Base-by-base conservation (phyloP, 1,139 yeast genomes). In the Saccharomyces uvarum region DNA sequence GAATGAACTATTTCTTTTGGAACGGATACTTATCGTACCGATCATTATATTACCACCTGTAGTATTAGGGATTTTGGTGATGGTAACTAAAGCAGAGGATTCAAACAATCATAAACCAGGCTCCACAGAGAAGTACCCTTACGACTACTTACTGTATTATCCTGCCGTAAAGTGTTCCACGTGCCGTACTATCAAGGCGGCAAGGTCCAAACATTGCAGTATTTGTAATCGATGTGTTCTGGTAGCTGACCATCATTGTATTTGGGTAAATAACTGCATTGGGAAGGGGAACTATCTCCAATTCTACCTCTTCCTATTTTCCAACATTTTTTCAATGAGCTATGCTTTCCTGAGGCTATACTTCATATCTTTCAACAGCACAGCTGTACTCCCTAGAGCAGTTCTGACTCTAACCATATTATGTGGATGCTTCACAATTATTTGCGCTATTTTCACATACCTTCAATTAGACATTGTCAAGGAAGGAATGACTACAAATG, bases 251-350 rank as follows among this genome's bases (percentile, higher is more conserved):
- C 99, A 93, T 67, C 98, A 93, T 71, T 93, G 99, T 67, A 71
- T 89, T n/a, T 93, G 97, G 97, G 73, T 91, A 56, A 91, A 91
- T 71, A 90, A 88, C 65, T 93, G 98, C 70, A 80, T 93, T 32
- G 98, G 97, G 0, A 78, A 78, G 63, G 76, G 80, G 52, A 93
- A 93, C 65, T 87, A 82, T 70, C 74, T 79, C 49, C 88, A 83
- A 78, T 93, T 93, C 65, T 63, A 87, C 53, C 58, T 72, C 7
- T 91, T 85, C 63, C 71, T 93, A 49, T 41, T 77, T 0, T 73
- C 83, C 38, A 85, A 88, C 58, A 68, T 79, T 42, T 68, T 78
- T 59, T 75, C 86, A 48, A 73, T 89, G 58, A 62, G 72, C 1
- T 87, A 88, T 67, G 97, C 95, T 0, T 77, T 79, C 24, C 8